Evolutionary conservation across 352 stramenopile genomes (phyloP).

Genomic region (Peronosclerospora sorghi): DNA sequence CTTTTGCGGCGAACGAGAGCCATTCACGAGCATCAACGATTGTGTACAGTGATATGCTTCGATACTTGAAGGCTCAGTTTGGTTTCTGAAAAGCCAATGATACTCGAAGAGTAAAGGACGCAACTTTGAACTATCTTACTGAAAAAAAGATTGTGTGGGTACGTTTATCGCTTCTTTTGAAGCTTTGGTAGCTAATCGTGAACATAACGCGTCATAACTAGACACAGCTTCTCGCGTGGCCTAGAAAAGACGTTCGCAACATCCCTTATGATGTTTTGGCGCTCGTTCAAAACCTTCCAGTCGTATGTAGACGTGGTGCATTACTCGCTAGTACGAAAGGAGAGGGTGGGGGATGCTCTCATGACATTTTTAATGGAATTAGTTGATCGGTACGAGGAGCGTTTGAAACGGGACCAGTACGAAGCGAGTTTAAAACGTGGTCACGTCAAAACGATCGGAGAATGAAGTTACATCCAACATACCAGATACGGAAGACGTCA

Average conservation of each 20-base stretch:
- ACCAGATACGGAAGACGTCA: background rate
- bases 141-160: constrained; percentile 32
- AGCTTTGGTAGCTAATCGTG: background rate
- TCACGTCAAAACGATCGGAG: constrained; percentile 6
- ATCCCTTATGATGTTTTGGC: constrained; percentile 26
- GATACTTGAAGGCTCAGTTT: constrained; percentile 31
- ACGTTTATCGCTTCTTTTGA: constrained; percentile 2
- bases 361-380: constrained; percentile 35
- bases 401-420: constrained; percentile 15
- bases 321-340: constrained; percentile 20
- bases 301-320: constrained; percentile 20
- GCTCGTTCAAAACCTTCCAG: constrained; percentile 25
- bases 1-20: constrained; percentile 25
- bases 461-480: constrained; percentile 1
- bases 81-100: constrained; percentile 26
- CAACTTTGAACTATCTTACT: constrained; percentile 36
- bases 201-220: constrained; percentile 5
- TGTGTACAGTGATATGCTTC: constrained; percentile 37
- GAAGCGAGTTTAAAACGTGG: constrained; percentile 22
- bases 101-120: constrained; percentile 36
- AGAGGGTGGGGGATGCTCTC: constrained; percentile 28
- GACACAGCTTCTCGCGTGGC: constrained; percentile 14
- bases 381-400: constrained; percentile 24
- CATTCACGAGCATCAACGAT: constrained; percentile 26
- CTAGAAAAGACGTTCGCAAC: constrained; percentile 7